Evolutionary conservation across 1,284 basidiomycete genomes (phyloP).

Genomic region (Fistulinella cinereoalba): DNA sequence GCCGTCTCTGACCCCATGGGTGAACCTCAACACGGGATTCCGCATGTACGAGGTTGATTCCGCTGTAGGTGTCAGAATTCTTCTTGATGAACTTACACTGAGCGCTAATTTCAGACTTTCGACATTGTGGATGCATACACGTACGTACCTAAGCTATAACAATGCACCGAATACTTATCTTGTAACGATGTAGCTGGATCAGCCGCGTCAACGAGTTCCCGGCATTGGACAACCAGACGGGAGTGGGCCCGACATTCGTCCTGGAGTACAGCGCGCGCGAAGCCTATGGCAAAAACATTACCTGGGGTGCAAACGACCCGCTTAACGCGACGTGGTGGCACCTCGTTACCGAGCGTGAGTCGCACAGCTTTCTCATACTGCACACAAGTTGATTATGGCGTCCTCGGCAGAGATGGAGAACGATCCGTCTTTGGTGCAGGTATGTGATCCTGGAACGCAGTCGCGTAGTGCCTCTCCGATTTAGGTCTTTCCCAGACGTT

Average conservation of each 20-base stretch:
- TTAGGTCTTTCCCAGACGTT: slow-evolving; percentile 34
- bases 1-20: slow-evolving; percentile 69
- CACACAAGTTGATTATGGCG: not conserved
- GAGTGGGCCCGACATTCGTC: slow-evolving; percentile 40
- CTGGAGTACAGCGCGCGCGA: slow-evolving; percentile 45
- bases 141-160: slow-evolving; percentile 19
- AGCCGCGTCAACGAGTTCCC: slow-evolving; percentile 38
- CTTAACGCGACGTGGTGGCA: slow-evolving; percentile 54
- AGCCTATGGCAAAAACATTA: slow-evolving; percentile 41
- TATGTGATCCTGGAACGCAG: slow-evolving; percentile 11
- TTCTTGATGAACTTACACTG: not conserved
- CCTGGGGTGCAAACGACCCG: slow-evolving; percentile 42
- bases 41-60: slow-evolving; percentile 78
- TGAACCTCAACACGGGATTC: slow-evolving; percentile 76
- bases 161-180: not conserved
- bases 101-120: slow-evolving; percentile 31
- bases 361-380: not conserved
- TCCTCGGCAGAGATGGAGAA: slow-evolving; percentile 37
- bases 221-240: slow-evolving; percentile 31
- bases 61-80: slow-evolving; percentile 39
- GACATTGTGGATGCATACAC: slow-evolving; percentile 42
- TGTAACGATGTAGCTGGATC: slow-evolving; percentile 31
- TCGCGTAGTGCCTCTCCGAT: too few relatives aligned
- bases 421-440: slow-evolving; percentile 37
- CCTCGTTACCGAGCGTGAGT: slow-evolving; percentile 42